Evolutionary conservation across 2,329 filamentous ascomycete genomes (phyloP), one percentile per base, ranked within the genome.

Genomic region (Dothiorella sarmentorum): DNA sequence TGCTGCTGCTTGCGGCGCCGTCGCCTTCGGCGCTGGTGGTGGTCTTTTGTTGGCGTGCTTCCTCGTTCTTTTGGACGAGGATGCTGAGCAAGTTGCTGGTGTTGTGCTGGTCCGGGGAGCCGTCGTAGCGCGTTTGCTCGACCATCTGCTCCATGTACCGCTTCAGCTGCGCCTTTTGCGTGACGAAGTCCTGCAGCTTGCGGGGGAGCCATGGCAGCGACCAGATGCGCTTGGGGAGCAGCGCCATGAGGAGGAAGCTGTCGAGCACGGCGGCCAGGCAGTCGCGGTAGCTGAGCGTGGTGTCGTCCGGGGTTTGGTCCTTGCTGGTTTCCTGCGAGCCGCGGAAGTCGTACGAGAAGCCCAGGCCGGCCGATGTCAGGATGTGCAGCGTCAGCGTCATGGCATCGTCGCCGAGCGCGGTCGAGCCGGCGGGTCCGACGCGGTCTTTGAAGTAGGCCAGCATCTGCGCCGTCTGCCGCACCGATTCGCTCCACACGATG

Each of bases 1-100:
- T 78, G 13, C 90, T 90, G 0, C 90, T 90, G 0, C 93, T 87
- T 1, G 87, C 6, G 15, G 13, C 31, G 26, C 42, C 40, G 4
- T 22, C 90, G 0, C 93, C 87, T 1, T 87, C n/a, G 3, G 17
- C 22, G 6, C 20, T 17, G n/a, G n/a, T n/a, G n/a, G n/a, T n/a
- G n/a, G n/a, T n/a, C 15, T 56, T 47, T 5, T n/a, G 24, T 26
- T 56, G 38, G 20, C 44, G 42, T 4, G 42, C 56, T 22, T 58
- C 35, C 20, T 60, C 38, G 24, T 55, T 56, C 38, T 47, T 35
- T 31, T 29, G 47, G 29, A 60, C 58, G 18, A 60, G n/a, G 18
- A 38, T 18, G n/a, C 31, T 40, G 29, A 55, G 17, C 2, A 60
- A 31, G n/a, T 57, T 60, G 15, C n/a, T 10, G 17, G 13, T n/a